A percentile compares a stretch with the other conserved stretches of the same genome.
phyloP scores from a whole-genome alignment of 257 asterid species.

The Rehmannia glutinosa region DNA sequence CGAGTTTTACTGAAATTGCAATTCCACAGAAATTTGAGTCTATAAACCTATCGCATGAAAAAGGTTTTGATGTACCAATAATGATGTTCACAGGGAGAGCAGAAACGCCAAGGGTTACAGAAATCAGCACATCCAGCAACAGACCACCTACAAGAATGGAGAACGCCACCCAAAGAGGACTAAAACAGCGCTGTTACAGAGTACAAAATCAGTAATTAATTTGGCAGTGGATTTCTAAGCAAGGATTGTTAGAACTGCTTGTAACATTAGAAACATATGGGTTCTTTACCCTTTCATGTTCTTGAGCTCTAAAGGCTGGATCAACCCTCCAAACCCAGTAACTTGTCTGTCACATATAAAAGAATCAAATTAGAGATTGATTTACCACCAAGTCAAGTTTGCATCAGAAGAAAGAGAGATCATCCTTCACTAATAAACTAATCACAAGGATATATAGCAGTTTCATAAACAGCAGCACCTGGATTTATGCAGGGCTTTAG shows the following conservation, averaged over 20 bases:
- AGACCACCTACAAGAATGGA: slow-evolving; percentile 75
- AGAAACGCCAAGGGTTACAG: slow-evolving; percentile 70
- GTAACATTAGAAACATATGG: not conserved
- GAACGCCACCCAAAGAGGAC: slow-evolving; percentile 82
- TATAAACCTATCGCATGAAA: not conserved
- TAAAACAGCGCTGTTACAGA: slow-evolving; percentile 52
- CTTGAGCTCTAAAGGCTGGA: slow-evolving; percentile 51
- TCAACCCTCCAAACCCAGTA: slow-evolving; percentile 78
- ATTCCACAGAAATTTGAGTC: not conserved
- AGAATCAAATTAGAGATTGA: slow-evolving; percentile 5
- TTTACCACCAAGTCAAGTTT: not conserved
- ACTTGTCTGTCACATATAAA: slow-evolving; percentile 40
- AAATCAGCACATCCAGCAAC: slow-evolving; percentile 67
- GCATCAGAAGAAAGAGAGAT: slow-evolving; percentile 2
- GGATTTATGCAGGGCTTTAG: slow-evolving; percentile 6
- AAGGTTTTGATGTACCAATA: slow-evolving; percentile 37
- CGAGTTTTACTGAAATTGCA: too few relatives aligned
- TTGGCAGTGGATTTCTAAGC: slow-evolving; percentile 3
- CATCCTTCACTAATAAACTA: not conserved
- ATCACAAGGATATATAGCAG: not conserved
- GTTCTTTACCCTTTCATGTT: slow-evolving; percentile 46
- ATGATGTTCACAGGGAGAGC: slow-evolving; percentile 78
- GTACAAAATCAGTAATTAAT: not conserved
- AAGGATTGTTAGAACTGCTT: slow-evolving; percentile 9
- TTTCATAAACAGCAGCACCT: not conserved